Conservation (phyloP, 1,139 yeast species). For the Pneumocystis canis region DNA sequence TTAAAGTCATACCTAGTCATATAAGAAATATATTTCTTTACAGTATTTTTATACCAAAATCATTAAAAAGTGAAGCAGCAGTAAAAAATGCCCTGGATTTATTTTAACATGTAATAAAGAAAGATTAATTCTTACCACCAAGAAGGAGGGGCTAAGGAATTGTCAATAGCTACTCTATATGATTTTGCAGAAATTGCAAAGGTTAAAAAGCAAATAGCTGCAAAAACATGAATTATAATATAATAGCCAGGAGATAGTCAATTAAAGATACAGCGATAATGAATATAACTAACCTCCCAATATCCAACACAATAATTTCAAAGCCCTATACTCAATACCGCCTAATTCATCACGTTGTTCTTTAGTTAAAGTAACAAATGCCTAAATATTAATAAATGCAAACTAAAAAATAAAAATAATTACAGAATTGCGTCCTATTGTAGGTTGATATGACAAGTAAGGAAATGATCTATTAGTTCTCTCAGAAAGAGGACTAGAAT, state of each 20-base stretch:
- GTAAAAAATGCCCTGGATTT: slow-evolving; percentile 61
- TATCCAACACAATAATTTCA: slow-evolving; percentile 57
- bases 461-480: slow-evolving; percentile 12
- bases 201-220: slow-evolving; percentile 39
- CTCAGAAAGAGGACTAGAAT: slow-evolving; percentile 9
- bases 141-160: slow-evolving; percentile 46
- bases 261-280: slow-evolving; percentile 20
- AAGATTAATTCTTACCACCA: slow-evolving; percentile 40
- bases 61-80: slow-evolving; percentile 63
- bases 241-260: slow-evolving; percentile 28
- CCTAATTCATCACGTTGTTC: slow-evolving; percentile 87
- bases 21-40: slow-evolving; percentile 30
- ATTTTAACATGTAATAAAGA: not conserved
- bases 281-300: slow-evolving; percentile 25
- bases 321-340: slow-evolving; percentile 88
- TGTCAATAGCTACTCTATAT: slow-evolving; percentile 31
- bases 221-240: slow-evolving; percentile 57
- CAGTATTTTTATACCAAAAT: slow-evolving; percentile 43
- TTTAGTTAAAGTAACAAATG: slow-evolving; percentile 66
- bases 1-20: slow-evolving; percentile 20
- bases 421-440: slow-evolving; percentile 82
- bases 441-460: slow-evolving; percentile 41
- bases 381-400: not conserved
- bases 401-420: not conserved
- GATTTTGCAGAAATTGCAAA: slow-evolving; percentile 38